Base-by-base conservation (phyloP, 1,284 basidiomycete species). In the Microbotryum silenes-acaulis region DNA sequence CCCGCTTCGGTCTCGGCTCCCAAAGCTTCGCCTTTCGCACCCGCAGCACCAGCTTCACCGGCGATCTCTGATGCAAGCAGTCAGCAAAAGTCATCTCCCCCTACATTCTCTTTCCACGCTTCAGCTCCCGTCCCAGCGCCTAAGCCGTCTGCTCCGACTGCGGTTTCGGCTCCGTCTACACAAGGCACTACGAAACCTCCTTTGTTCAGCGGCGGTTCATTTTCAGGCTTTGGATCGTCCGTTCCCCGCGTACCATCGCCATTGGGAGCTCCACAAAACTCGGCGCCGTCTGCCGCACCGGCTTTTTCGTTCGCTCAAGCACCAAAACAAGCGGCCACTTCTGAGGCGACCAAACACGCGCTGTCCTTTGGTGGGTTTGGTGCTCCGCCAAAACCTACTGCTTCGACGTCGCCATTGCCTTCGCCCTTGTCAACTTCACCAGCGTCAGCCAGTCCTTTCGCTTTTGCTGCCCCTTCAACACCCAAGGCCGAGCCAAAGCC, bases 311-410 rank as follows among this genome's bases (percentile, higher is more conserved):
- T 61, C 21, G 57, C 56, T 9, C 54, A 57, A 37, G 42, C 52
- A 7, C 23, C 47, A 3, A 42, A 42, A 18, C 37, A 12, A 42
- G 16, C 37, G 31, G 27, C 23, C 16, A 21, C 31, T 18, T 46
- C 54, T 27, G 21, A 42, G 5, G 54, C 54, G 42, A 16, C 20
- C 23, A 33, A 51, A 20, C 25, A 57, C 8, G 29, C 50, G 16
- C 48, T 20, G 29, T 54, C 57, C 16, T 45, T 57, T 42, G 50
- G 51, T 45, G 54, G 53, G 53, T 58, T 63, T 46, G 31, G 51
- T 50, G 44, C 55, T 45, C 37, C 55, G 12, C 20, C 1, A 6
- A 45, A 27, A 46, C 7, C 37, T 16, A 6, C 12, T 21, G 10
- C 51, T 10, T 37, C 51, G n/a, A 12, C 23, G 51, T 29, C 23